phyloP scores from a whole-genome alignment of 2,329 filamentous ascomycete species.

The Penicillium sp. region DNA sequence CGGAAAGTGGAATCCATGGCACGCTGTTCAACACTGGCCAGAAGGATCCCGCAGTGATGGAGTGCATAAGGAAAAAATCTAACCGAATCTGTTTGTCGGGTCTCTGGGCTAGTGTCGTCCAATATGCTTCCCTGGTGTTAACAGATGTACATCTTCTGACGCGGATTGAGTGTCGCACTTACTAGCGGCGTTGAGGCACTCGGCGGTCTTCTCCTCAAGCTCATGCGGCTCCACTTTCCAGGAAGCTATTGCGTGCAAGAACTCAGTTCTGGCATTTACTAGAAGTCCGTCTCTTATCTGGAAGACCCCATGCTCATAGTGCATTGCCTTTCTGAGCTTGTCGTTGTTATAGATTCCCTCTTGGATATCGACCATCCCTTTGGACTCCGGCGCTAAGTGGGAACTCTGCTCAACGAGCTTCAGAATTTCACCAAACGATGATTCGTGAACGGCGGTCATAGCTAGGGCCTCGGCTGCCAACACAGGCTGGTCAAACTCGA shows the following conservation, averaged over 20 bases:
- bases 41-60: slow-evolving; percentile 13
- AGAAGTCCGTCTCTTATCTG: slow-evolving; percentile 14
- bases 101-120: slow-evolving; percentile 14
- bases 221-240: slow-evolving; percentile 13
- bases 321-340: slow-evolving; percentile 10
- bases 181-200: slow-evolving; percentile 15
- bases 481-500: slow-evolving; percentile 72
- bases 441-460: slow-evolving; percentile 62
- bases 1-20: slow-evolving; percentile 9
- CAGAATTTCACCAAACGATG: slow-evolving; percentile 9
- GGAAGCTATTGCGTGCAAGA: slow-evolving; percentile 7
- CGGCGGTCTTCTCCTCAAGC: slow-evolving; percentile 12
- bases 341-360: background rate
- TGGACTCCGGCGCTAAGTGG: background rate
- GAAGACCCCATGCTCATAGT: slow-evolving; percentile 11
- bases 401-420: slow-evolving; percentile 3
- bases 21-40: slow-evolving; percentile 12
- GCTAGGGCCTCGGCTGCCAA: slow-evolving; percentile 73
- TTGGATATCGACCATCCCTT: background rate
- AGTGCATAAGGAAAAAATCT: slow-evolving; percentile 21
- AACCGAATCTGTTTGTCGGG: slow-evolving; percentile 18
- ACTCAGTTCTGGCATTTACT: slow-evolving; percentile 9
- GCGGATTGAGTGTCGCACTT: background rate
- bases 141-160: background rate
- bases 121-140: background rate